Base-by-base conservation (phyloP, 345 rosid species). In the Ceriops tagal region DNA sequence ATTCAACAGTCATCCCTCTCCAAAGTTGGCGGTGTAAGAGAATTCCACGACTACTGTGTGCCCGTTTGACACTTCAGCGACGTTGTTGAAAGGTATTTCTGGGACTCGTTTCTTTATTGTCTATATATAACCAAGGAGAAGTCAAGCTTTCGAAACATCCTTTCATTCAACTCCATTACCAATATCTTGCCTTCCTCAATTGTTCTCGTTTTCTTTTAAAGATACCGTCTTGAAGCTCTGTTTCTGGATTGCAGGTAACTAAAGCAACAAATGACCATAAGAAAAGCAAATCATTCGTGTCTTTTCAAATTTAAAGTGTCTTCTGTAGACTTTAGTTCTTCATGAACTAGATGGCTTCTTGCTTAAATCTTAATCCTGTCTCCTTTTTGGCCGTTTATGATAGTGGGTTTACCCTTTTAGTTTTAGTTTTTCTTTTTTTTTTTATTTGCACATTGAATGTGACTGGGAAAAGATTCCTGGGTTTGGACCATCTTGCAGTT, bases 1-100 rank as follows among this genome's bases (percentile, higher is more conserved):
- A 57, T 72, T 68, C 76, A 71, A 58, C 49, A 67, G 30, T 13
- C 22, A n/a, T 15, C 43, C 2, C 6, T 27, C 22, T 39, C 28
- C 43, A 0, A 0, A 7, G 39, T 58, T 57, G 62, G 26, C 27
- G 27, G 26, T 5, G n/a, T 6, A 2, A 28, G 53, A 64, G 51
- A 57, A 71, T 65, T 65, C 75, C 30, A 65, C 63, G 49, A 64
- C 64, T 57, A 56, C 58, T 57, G 31, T 46, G 43, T 18, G 19
- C 39, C 8, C 53, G 58, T 21, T 58, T 60, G 15, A 21, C 21
- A n/a, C 57, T 37, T 35, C 53, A 30, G 58, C 16, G 62, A 68
- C 76, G 76, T 77, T 46, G 66, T 78, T 79, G 73, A 75, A 71
- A 56, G 75, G 61, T 39, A 51, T 32, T 65, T n/a, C 62, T 64